Percentiles rank a stretch among this genome's conserved stretches.
phyloP scores from a whole-genome alignment of 495 filamentous ascomycete species.

The Lophiostoma macrostomum region DNA sequence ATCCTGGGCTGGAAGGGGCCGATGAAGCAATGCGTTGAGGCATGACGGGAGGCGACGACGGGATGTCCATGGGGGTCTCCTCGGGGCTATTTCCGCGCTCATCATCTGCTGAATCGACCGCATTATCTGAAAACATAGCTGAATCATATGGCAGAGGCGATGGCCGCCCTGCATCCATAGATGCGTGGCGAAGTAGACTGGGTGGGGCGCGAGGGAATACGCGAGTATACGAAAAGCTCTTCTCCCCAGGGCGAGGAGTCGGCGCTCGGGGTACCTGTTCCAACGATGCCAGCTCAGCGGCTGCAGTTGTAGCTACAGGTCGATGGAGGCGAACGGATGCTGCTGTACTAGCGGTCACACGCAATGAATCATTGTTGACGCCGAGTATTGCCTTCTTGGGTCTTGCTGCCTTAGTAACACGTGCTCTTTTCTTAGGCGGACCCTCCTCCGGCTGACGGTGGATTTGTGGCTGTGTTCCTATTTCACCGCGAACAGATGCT shows the following conservation, averaged over 20 bases:
- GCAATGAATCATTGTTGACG: constrained; percentile 70
- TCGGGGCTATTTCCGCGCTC: constrained; percentile 27
- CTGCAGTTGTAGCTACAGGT: constrained; percentile 62
- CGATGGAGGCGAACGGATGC: constrained; percentile 83
- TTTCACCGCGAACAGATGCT: constrained; percentile 36
- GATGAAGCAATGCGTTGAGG: constrained; percentile 13
- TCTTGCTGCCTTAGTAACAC: constrained; percentile 65
- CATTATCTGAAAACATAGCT: constrained; percentile 25
- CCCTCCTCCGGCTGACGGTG: constrained; percentile 37
- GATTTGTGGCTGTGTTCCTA: neutral
- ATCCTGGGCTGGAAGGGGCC: constrained; percentile 31
- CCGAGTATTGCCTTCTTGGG: constrained; percentile 66
- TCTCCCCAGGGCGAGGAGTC: constrained; percentile 54
- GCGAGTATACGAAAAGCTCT: constrained; percentile 7
- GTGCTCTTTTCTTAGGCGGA: constrained; percentile 66
- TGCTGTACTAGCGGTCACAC: constrained; percentile 81
- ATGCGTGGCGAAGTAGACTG: constrained; percentile 28
- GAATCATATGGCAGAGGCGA: constrained; percentile 24
- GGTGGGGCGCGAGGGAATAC: constrained; percentile 25
- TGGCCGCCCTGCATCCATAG: constrained; percentile 8
- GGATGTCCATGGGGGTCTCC: constrained; percentile 32
- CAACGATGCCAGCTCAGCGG: constrained; percentile 50
- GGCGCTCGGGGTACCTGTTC: constrained; percentile 78
- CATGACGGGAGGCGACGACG: constrained; percentile 34
- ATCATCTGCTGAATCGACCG: constrained; percentile 32